Evolutionary conservation across 371 early-diverging fungal genomes (phyloP).

Genomic region (Coemansia sp.): DNA sequence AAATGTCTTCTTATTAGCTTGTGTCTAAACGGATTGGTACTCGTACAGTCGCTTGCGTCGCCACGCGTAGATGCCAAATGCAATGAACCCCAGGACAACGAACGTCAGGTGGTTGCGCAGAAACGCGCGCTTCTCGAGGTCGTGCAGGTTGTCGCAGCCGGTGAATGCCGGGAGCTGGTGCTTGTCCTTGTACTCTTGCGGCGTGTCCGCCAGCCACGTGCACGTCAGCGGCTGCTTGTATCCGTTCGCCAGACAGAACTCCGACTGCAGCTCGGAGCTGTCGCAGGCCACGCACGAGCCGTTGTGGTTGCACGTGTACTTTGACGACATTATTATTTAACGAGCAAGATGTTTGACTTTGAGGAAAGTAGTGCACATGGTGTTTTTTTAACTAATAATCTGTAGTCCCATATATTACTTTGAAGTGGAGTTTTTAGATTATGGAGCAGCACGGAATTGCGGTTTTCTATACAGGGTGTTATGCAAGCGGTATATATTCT

Average conservation of each 20-base stretch:
- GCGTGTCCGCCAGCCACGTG: conserved; percentile 24
- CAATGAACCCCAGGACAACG: conserved; percentile 20
- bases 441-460: no score
- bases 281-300: conserved; percentile 14
- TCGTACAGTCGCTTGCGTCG: conserved; percentile 13
- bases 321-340: neutral
- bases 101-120: conserved; percentile 30
- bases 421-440: no score
- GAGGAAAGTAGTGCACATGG: no score
- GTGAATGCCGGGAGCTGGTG: conserved; percentile 21
- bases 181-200: conserved; percentile 27
- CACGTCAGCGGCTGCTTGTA: conserved; percentile 37
- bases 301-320: conserved; percentile 13
- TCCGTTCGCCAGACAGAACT: conserved; percentile 14
- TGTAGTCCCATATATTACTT: no score
- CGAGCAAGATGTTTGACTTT: no score
- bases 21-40: neutral
- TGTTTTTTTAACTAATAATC: no score
- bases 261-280: neutral
- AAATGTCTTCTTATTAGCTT: neutral
- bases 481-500: no score
- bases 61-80: conserved; percentile 35
- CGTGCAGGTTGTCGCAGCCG: conserved; percentile 8
- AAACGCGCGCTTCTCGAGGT: conserved; percentile 10
- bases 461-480: no score